These are phyloP conservation scores for Colletotrichum musae DNA, from an alignment of 2,329 filamentous ascomycete species.

Conservation along the genomic window DNA sequence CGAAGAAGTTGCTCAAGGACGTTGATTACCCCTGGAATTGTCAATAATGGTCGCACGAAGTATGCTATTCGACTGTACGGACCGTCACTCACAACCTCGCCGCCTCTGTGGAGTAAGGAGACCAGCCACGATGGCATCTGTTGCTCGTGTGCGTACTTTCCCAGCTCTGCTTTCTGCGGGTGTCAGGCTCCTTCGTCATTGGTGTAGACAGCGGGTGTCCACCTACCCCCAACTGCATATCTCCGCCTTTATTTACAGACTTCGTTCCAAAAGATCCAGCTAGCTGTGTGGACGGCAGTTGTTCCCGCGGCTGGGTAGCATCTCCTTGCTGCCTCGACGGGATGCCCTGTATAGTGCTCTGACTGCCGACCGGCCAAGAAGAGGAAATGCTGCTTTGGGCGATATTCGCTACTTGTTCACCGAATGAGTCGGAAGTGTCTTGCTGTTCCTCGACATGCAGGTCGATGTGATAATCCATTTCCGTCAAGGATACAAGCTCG, in stretches of 20 bases:
- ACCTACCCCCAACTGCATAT: conserved; percentile 48
- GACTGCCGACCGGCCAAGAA: not conserved
- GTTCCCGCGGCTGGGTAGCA: not conserved
- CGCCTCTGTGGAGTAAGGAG: conserved; percentile 72
- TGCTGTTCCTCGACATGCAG: conserved; percentile 65
- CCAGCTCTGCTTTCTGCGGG: conserved; percentile 72
- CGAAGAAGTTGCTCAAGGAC: conserved; percentile 75
- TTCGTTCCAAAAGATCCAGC: too few species aligned
- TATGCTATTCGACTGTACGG: conserved; percentile 42
- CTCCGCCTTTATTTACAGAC: conserved; percentile 34
- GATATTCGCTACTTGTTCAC: conserved; percentile 10
- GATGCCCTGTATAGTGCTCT: too few species aligned
- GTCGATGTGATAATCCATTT: conserved; percentile 72
- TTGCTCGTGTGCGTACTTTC: conserved; percentile 80
- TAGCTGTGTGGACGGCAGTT: too few species aligned
- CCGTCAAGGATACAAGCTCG: conserved; percentile 64
- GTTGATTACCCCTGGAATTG: conserved; percentile 69
- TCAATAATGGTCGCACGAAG: conserved; percentile 53
- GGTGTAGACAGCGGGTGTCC: conserved; percentile 45
- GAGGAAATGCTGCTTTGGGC: not conserved
- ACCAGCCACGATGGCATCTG: conserved; percentile 81
- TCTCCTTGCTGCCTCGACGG: too few species aligned
- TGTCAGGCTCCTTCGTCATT: conserved; percentile 5
- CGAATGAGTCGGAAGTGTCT: conserved; percentile 12
- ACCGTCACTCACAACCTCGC: conserved; percentile 69